Conservation (phyloP, 2,329 filamentous ascomycete species). For the Fusarium multiceps region DNA sequence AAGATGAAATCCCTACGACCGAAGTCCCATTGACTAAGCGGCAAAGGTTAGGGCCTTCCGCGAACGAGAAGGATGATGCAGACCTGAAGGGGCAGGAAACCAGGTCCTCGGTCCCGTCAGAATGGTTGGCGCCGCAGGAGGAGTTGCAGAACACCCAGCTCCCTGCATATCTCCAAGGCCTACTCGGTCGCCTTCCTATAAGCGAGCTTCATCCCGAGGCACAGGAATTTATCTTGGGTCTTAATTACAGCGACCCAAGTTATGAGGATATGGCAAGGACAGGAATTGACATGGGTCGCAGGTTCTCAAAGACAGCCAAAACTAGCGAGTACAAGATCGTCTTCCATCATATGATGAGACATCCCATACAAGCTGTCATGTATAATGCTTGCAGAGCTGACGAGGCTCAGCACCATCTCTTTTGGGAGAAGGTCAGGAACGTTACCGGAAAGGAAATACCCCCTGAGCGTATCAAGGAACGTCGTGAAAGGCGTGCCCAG, state of each 20-base stretch:
- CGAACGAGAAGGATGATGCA: not conserved
- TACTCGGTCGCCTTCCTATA: not conserved
- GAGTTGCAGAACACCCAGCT: constrained; percentile 19
- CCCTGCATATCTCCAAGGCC: constrained; percentile 5
- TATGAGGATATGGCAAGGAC: constrained; percentile 26
- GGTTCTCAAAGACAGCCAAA: constrained; percentile 28
- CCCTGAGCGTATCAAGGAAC: constrained; percentile 15
- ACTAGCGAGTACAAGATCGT: constrained; percentile 34
- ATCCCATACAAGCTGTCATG: not conserved
- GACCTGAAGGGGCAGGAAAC: not conserved
- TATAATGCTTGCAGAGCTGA: constrained; percentile 20
- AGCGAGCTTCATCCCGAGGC: constrained; percentile 14
- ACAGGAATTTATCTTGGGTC: constrained; percentile 23
- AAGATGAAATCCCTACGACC: constrained; percentile 21
- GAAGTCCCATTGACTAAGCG: constrained; percentile 27
- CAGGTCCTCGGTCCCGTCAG: not conserved
- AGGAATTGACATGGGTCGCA: constrained; percentile 32
- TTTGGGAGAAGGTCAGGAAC: constrained; percentile 24
- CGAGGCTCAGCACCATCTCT: constrained; percentile 20
- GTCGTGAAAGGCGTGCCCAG: not conserved
- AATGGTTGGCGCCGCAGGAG: constrained; percentile 9
- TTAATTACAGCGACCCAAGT: constrained; percentile 14
- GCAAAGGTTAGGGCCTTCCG: constrained; percentile 16
- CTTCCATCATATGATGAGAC: constrained; percentile 9
- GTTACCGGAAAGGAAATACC: constrained; percentile 26